Evolutionary conservation across 257 asterid genomes (phyloP), one percentile per base, ranked within the genome.

Genomic region (Scutellaria baicalensis): DNA sequence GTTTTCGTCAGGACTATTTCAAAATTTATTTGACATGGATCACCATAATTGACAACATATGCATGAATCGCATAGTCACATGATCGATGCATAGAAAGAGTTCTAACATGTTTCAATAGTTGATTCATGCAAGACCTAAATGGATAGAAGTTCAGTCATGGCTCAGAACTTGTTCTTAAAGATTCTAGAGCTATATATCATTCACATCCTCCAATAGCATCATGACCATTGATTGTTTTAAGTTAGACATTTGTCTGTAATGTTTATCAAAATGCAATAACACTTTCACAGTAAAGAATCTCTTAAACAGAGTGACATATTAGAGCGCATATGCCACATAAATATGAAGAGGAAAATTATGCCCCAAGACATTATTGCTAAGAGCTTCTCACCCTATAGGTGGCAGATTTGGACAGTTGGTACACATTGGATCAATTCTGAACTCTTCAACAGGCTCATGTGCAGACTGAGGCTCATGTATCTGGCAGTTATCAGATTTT

Each of bases 381-480:
- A 63, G 20, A 27, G 17, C 14, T 75, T 71, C 86, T 81, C 79
- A 93, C 99, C 97, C 97, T 80, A 81, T 79, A 44, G 99, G 99
- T 62, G 89, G 96, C 81, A 94, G 76, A 77, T 86, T 54, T 48
- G 97, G 99, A 76, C 99, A 94, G 77, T 91, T 86, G 1, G 97
- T 94, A 64, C 97, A 94, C 97, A 89, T 81, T 12, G 97, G 97
- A 79, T 91, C 97, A 9, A 81, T 76, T 68, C 70, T 57, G 75
- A 88, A 88, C 77, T 82, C 88, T 78, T 81, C 82, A 67, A 21
- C 56, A 44, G 78, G 59, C 62, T 75, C 84, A 66, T 38, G 73
- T 52, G 68, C 70, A 38, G 85, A 72, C 51, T 78, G 72, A 49
- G 64, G 81, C 45, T 59, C 76, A 20, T 47, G 31, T 66, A 72